These are phyloP conservation scores for Phaffia australis DNA, from an alignment of 768 basidiomycete genomes.

Conservation along the genomic window DNA sequence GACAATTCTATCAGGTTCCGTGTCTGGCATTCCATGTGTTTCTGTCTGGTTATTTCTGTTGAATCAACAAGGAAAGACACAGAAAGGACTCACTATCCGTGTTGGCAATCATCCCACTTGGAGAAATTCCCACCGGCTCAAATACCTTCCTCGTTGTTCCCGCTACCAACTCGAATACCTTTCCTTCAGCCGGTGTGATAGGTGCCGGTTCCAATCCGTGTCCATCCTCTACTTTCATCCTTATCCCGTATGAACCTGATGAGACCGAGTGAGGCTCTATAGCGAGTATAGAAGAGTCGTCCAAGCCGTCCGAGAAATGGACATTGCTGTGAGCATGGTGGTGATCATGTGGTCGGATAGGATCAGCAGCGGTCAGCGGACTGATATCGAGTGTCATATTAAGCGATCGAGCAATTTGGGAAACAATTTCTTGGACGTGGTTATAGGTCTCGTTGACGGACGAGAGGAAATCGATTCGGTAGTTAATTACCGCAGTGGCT, in stretches of 20 bases:
- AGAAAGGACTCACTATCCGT: too few relatives aligned
- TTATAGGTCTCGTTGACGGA: slow-evolving; percentile 34
- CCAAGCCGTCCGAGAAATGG: slow-evolving; percentile 13
- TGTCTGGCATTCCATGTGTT: too few relatives aligned
- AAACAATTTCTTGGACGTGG: slow-evolving; percentile 31
- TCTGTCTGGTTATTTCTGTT: background rate
- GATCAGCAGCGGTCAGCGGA: slow-evolving; percentile 27
- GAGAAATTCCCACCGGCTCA: slow-evolving; percentile 36
- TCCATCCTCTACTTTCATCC: background rate
- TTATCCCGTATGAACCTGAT: slow-evolving; percentile 15
- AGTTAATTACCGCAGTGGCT: slow-evolving; percentile 34
- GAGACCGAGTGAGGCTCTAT: slow-evolving; percentile 28
- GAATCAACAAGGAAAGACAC: slow-evolving; percentile 7
- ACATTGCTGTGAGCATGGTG: background rate
- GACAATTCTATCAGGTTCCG: background rate
- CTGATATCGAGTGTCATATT: slow-evolving; percentile 34
- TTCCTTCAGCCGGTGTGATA: slow-evolving; percentile 29
- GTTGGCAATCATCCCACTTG: slow-evolving; percentile 37
- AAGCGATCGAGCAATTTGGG: slow-evolving; percentile 30
- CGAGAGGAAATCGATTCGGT: slow-evolving; percentile 38
- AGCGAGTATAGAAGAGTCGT: background rate
- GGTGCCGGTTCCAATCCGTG: slow-evolving; percentile 33
- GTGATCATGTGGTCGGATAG: background rate
- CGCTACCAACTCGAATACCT: slow-evolving; percentile 35
- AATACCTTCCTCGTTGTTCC: slow-evolving; percentile 36